A percentile compares a stretch with the other conserved stretches of the same genome.
phyloP scores from a whole-genome alignment of 2,329 filamentous ascomycete genomes.

The Apiospora phragmitis region DNA sequence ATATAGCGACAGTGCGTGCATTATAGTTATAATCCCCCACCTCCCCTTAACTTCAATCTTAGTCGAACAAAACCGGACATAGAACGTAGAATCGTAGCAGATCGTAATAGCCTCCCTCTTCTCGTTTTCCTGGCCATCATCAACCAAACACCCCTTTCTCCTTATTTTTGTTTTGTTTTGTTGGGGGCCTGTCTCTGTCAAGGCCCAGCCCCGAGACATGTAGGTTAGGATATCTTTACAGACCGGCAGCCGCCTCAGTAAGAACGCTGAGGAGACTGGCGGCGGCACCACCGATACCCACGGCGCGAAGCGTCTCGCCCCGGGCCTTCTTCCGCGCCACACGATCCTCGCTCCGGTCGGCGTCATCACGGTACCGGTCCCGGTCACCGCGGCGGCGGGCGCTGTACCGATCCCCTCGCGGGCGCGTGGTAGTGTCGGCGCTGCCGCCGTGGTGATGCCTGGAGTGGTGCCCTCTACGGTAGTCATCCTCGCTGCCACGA shows the following conservation, averaged over 20 bases:
- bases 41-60: not conserved
- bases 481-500: conserved; percentile 27
- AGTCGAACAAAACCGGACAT: not conserved
- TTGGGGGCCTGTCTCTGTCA: not conserved
- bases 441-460: conserved; percentile 13
- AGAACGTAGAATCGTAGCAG: not conserved
- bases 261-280: conserved; percentile 59
- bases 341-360: conserved; percentile 34
- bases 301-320: conserved; percentile 56
- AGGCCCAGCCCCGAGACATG: not conserved
- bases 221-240: conserved; percentile 7
- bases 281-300: conserved; percentile 61
- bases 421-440: not conserved
- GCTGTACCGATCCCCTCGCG: conserved; percentile 30
- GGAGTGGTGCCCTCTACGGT: conserved; percentile 23
- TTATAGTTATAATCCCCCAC: not conserved
- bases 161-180: not conserved
- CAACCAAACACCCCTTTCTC: not conserved
- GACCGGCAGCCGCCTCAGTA: conserved; percentile 51
- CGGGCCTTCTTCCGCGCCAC: conserved; percentile 45
- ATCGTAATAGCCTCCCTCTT: not conserved
- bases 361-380: conserved; percentile 32
- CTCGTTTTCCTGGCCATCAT: not conserved
- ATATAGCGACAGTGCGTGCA: not conserved
- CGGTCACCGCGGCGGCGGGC: conserved; percentile 41